A percentile compares a stretch with the other conserved stretches of the same genome.
Conservation (phyloP, 73 alveolate genomes). For the Halteria grandinella region DNA sequence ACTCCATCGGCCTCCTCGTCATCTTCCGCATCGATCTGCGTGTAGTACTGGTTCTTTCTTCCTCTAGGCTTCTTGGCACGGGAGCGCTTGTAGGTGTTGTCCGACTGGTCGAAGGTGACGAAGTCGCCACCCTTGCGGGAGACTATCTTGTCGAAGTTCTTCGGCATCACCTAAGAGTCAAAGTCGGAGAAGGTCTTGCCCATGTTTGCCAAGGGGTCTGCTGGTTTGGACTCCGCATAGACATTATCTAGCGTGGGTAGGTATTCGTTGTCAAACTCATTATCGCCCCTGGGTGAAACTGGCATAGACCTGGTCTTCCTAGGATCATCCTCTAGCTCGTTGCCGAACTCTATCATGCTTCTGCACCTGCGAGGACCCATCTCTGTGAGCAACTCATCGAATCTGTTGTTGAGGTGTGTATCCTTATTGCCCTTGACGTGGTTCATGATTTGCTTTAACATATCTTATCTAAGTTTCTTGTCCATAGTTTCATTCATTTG, state of each 20-base stretch:
- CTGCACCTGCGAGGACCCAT: constrained; percentile 7
- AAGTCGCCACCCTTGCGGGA: constrained; percentile 57
- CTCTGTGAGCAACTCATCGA: background rate
- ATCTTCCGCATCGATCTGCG: constrained; percentile 61
- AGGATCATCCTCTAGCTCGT: constrained; percentile 2
- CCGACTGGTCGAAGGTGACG: constrained; percentile 17
- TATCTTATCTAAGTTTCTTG: background rate
- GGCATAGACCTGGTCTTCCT: constrained; percentile 15
- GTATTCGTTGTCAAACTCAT: background rate
- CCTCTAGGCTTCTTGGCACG: constrained; percentile 47
- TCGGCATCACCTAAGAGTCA: constrained; percentile 42
- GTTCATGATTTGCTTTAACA: constrained; percentile 17
- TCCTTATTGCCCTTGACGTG: constrained; percentile 41
- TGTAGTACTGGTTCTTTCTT: constrained; percentile 53
- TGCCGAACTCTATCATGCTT: constrained; percentile 4
- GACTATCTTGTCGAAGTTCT: constrained; percentile 16
- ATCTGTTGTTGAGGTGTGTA: constrained; percentile 1
- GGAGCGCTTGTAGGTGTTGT: constrained; percentile 4
- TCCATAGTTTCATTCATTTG: constrained; percentile 12
- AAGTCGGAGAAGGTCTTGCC: constrained; percentile 48
- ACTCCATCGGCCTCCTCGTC: constrained; percentile 39
- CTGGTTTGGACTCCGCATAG: constrained; percentile 52
- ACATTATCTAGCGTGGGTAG: constrained; percentile 39
- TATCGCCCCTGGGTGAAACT: background rate
- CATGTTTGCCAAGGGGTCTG: constrained; percentile 45